phyloP scores from a whole-genome alignment of 768 basidiomycete species.

The Leccinellum luteum region DNA sequence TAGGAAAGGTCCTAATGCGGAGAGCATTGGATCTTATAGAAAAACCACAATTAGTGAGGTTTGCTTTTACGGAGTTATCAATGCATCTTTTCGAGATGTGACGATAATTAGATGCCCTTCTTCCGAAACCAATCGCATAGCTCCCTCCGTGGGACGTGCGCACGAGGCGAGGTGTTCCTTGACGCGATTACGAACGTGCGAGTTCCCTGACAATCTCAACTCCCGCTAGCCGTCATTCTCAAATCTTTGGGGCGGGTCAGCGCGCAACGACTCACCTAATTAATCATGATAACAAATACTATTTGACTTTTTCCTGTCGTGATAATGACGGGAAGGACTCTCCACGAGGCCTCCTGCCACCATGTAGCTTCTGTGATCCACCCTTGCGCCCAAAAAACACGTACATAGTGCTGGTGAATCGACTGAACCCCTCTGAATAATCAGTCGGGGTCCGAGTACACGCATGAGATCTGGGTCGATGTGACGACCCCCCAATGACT shows the following conservation, averaged over 20 bases:
- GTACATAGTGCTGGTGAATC: background rate
- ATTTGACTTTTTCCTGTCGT: background rate
- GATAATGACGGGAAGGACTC: background rate
- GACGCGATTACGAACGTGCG: constrained; percentile 5
- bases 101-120: background rate
- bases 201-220: background rate
- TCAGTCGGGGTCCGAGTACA: background rate
- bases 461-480: no score
- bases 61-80: background rate
- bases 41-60: background rate
- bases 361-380: background rate
- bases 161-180: constrained; percentile 5
- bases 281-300: background rate
- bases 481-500: background rate
- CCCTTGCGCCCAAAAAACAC: background rate
- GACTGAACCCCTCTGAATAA: background rate
- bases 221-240: constrained; percentile 1
- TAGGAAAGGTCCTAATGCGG: background rate
- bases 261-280: background rate
- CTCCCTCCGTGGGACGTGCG: constrained; percentile 1
- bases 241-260: background rate
- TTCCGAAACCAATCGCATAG: constrained; percentile 3
- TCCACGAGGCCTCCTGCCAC: background rate
- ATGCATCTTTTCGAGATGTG: background rate
- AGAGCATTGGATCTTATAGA: constrained; percentile 7